phyloP scores from a whole-genome alignment of 2,329 filamentous ascomycete species.

The Pochonia chlamydosporia region DNA sequence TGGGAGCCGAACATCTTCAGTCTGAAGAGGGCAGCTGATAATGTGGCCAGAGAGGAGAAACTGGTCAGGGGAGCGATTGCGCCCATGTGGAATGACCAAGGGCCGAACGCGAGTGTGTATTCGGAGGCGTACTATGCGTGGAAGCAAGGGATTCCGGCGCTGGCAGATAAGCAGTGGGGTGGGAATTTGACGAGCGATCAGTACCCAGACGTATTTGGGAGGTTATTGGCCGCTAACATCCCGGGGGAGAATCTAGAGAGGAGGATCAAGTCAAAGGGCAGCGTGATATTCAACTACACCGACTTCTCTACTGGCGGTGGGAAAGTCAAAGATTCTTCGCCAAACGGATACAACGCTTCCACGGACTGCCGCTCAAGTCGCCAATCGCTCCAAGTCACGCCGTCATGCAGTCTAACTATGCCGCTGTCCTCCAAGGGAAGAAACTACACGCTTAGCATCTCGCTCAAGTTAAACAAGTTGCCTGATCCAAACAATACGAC shows the following conservation, averaged over 20 bases:
- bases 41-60: constrained; percentile 11
- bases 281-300: constrained; percentile 15
- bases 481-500: background rate
- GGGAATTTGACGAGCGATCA: constrained; percentile 11
- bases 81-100: constrained; percentile 20
- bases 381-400: constrained; percentile 20
- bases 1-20: constrained; percentile 20
- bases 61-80: constrained; percentile 15
- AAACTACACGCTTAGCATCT: constrained; percentile 44
- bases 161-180: constrained; percentile 22
- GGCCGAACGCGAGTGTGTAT: constrained; percentile 17
- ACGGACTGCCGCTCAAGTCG: constrained; percentile 28
- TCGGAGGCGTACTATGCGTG: constrained; percentile 20
- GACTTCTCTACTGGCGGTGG: constrained; percentile 11
- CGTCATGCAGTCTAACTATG: constrained; percentile 36
- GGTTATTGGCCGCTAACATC: constrained; percentile 10
- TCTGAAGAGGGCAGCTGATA: constrained; percentile 11
- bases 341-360: constrained; percentile 20
- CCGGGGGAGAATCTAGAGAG: constrained; percentile 18
- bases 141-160: constrained; percentile 16
- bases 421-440: constrained; percentile 48
- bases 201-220: constrained; percentile 9
- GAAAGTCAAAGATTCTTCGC: constrained; percentile 12
- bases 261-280: constrained; percentile 9
- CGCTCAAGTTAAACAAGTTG: background rate